Evolutionary conservation across 208 protist genomes (phyloP).

Genomic region (Trypanosoma grayi): DNA sequence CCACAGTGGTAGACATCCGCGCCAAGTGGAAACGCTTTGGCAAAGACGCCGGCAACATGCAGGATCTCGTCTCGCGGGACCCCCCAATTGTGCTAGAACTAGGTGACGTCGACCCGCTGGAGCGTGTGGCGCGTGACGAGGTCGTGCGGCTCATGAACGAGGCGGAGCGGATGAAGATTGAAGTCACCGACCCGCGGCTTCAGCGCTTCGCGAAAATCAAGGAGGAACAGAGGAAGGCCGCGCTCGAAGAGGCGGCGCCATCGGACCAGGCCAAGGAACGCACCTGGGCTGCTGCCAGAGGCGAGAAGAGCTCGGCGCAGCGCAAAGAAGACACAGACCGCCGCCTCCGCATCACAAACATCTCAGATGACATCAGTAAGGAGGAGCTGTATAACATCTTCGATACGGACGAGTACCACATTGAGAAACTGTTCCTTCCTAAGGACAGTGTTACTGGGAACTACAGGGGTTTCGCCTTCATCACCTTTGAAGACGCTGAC

Average conservation of each 20-base stretch:
- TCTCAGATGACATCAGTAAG: slow-evolving; percentile 78
- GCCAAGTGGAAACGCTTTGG: slow-evolving; percentile 52
- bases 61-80: slow-evolving; percentile 54
- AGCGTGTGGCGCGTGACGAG: slow-evolving; percentile 69
- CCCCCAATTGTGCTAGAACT: slow-evolving; percentile 76
- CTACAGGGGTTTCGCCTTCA: slow-evolving; percentile 76
- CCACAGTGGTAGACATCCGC: slow-evolving; percentile 52
- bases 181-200: slow-evolving; percentile 62
- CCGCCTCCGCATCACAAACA: slow-evolving; percentile 74
- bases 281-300: slow-evolving; percentile 42
- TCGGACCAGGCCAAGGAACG: slow-evolving; percentile 28
- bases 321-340: slow-evolving; percentile 40
- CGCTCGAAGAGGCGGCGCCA: slow-evolving; percentile 9
- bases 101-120: slow-evolving; percentile 66
- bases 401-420: slow-evolving; percentile 40
- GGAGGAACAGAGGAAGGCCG: slow-evolving; percentile 37
- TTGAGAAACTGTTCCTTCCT: slow-evolving; percentile 60
- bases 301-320: slow-evolving; percentile 26
- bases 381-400: slow-evolving; percentile 80
- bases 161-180: slow-evolving; percentile 39
- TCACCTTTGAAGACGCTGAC: slow-evolving; percentile 45
- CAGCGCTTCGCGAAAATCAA: slow-evolving; percentile 32
- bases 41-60: slow-evolving; percentile 36
- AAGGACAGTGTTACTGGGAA: slow-evolving; percentile 58
- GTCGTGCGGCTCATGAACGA: slow-evolving; percentile 77